Evolutionary conservation across 164 flowering plant genomes (phyloP).

Genomic region (Liriodendron chinense): DNA sequence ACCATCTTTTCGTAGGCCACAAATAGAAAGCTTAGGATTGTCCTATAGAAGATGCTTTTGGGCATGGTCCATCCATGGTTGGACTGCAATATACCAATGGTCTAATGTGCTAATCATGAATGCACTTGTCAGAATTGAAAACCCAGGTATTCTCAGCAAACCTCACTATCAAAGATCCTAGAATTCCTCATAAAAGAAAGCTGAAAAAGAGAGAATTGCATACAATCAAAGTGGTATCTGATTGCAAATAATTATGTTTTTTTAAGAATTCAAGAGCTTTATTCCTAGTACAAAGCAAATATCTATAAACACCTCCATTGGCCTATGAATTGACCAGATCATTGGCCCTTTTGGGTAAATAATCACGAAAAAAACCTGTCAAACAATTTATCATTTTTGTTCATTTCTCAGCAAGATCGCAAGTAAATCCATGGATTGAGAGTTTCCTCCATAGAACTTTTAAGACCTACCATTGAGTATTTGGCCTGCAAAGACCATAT

Average conservation of each 20-base stretch:
- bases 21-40: not conserved
- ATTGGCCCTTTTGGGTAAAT: not conserved
- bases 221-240: not conserved
- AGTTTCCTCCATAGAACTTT: not conserved
- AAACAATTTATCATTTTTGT: not conserved
- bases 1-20: not conserved
- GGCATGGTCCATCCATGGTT: not conserved
- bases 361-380: not conserved
- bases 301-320: no score
- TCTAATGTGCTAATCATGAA: not conserved
- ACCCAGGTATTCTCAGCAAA: not conserved
- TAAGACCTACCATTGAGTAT: not conserved
- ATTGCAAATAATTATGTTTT: not conserved
- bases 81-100: not conserved
- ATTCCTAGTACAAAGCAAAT: not conserved
- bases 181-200: not conserved
- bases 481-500: not conserved
- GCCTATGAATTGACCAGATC: no score
- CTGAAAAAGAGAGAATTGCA: not conserved
- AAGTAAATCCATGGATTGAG: not conserved
- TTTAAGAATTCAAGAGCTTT: not conserved
- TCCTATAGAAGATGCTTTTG: not conserved
- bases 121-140: not conserved
- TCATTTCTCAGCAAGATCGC: not conserved
- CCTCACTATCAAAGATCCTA: not conserved